Evolutionary conservation across 1,284 basidiomycete genomes (phyloP), one percentile per base, ranked within the genome.

Genomic region (Laetiporus sulphureus): DNA sequence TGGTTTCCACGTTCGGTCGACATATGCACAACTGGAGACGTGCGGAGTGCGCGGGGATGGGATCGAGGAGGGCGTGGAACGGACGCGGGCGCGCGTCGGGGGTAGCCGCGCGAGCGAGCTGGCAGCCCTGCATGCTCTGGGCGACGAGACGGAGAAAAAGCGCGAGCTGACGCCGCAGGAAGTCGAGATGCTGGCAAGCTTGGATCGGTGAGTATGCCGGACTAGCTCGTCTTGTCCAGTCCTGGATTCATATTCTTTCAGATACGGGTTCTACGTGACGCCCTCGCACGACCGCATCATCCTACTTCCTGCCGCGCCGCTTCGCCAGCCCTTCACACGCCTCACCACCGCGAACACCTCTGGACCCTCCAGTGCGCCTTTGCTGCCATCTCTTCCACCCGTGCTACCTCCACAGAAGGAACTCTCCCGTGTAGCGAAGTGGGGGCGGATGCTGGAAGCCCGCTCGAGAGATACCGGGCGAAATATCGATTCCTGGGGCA

Each of bases 1-100:
- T 60, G 77, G 86, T 12, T 92, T 87, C 57, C 83, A 91, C 62
- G 85, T 95, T 8, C 77, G 91, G 27, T 86, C 79, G 41, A 93
- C 90, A 0, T 95, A 96, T 57, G 92, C 91, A 0, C 75, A 88
- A 46, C 72, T 96, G 12, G 90, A 95, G 34, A 65, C 75, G 7
- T 76, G 76, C 36, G 92, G 92, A 16, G 92, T 96, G 22, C 86
- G 81, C 56, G 92, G 92, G 3, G 92, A 96, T 60, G 92, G 92
- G 0, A 91, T 83, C 65, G 85, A 87, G 52, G 91, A 94, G 52
- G 92, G 92, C 27, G 73, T 92, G 12, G 92, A 96, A 65, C 78
- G 91, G 31, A 96, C 91, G n/a, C 75, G 92, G 43, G 91, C 91
- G n/a, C 77, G 86, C 38, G 68, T 84, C 37, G 77, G 79, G 35